These are phyloP conservation scores for Plasmodium gallinaceum DNA, from an alignment of 169 alveolate genomes.

Conservation along the genomic window DNA sequence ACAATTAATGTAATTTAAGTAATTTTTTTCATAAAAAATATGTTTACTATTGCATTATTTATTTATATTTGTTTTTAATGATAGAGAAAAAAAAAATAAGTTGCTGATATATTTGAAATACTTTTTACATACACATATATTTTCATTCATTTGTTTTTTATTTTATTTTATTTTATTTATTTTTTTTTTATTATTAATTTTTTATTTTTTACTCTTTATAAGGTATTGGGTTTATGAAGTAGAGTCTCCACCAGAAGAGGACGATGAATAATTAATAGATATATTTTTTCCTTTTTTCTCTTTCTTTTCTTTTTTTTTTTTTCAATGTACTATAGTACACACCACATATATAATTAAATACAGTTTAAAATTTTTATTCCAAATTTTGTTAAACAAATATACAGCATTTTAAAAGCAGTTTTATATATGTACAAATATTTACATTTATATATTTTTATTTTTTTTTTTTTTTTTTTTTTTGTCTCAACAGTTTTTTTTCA, in stretches of 20 bases:
- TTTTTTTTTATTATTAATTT: neutral
- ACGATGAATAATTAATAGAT: constrained; percentile 53
- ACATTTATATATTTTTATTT: neutral
- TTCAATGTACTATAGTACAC: neutral
- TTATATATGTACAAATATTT: neutral
- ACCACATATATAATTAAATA: neutral
- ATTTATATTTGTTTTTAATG: neutral
- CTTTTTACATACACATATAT: constrained; percentile 1
- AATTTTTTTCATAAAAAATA: no score
- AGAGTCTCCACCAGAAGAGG: constrained; percentile 90
- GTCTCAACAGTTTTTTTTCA: neutral
- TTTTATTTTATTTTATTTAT: no score
- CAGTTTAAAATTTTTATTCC: neutral
- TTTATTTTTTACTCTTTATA: constrained; percentile 13
- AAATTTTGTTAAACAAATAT: no score
- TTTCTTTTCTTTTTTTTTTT: neutral
- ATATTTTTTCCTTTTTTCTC: neutral
- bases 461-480: constrained; percentile 5
- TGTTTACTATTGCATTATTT: neutral
- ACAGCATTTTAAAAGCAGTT: neutral
- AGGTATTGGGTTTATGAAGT: constrained; percentile 93
- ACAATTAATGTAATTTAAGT: no score
- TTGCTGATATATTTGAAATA: neutral
- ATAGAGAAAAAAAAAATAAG: neutral
- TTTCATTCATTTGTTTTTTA: neutral